Percentiles rank a stretch among this genome's conserved stretches.
phyloP scores from a whole-genome alignment of 1,284 basidiomycete genomes.

The Puccinia triticina region DNA sequence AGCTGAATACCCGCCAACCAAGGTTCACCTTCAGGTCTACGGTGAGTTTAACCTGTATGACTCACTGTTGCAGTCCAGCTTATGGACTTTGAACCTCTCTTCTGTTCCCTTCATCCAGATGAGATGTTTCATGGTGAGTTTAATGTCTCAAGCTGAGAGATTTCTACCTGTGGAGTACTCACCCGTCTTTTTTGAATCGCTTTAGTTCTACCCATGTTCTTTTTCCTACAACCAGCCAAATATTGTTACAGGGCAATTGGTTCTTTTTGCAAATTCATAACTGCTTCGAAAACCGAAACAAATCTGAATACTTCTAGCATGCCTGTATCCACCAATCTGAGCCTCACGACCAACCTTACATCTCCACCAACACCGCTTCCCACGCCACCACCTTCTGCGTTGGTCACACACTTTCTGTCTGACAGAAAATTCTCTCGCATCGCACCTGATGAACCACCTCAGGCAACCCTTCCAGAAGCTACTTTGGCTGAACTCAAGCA shows the following conservation, averaged over 20 bases:
- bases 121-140: slow-evolving; percentile 47
- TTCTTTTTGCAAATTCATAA: slow-evolving; percentile 60
- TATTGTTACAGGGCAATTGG: slow-evolving; percentile 61
- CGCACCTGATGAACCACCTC: not conserved
- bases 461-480: not conserved
- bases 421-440: not conserved
- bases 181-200: slow-evolving; percentile 55
- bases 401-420: not conserved
- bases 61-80: not conserved
- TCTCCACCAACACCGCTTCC: not conserved
- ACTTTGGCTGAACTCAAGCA: slow-evolving; percentile 53
- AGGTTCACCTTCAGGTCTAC: slow-evolving; percentile 82
- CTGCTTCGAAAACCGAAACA: slow-evolving; percentile 56
- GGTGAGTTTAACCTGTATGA: slow-evolving; percentile 56
- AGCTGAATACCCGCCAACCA: slow-evolving; percentile 67
- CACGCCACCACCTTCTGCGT: not conserved
- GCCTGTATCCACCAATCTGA: slow-evolving; percentile 28
- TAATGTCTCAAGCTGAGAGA: not conserved
- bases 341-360: slow-evolving; percentile 35
- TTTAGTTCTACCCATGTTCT: slow-evolving; percentile 63
- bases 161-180: no score
- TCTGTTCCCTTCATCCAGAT: slow-evolving; percentile 16
- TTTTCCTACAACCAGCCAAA: slow-evolving; percentile 61
- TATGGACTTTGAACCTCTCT: slow-evolving; percentile 3
- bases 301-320: slow-evolving; percentile 38